Evolutionary conservation across 2,329 filamentous ascomycete species (phyloP).

Genomic region (Talaromyces verruculosus): DNA sequence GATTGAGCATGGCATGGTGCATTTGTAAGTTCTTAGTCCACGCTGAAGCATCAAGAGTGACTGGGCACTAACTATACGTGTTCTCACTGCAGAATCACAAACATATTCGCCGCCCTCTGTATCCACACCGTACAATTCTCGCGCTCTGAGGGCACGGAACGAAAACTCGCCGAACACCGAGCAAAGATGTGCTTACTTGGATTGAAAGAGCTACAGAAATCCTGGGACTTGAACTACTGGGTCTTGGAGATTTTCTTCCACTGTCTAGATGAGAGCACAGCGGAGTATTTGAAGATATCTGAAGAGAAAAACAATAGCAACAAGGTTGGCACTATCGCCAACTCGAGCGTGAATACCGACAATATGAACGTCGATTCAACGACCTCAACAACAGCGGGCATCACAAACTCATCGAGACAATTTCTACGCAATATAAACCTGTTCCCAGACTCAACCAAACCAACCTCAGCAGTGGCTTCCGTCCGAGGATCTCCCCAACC

Average conservation of each 20-base stretch:
- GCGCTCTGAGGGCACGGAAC: conserved; percentile 37
- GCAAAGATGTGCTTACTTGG: conserved; percentile 52
- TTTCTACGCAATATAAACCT: neutral
- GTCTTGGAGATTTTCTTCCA: conserved; percentile 52
- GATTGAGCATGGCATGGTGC: conserved; percentile 48
- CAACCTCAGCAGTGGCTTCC: neutral
- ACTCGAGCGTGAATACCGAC: neutral
- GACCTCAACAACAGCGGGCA: neutral
- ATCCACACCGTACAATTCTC: conserved; percentile 51
- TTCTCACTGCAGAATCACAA: conserved; percentile 40
- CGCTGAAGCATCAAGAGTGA: too few species aligned
- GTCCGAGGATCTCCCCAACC: neutral
- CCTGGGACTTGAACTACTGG: conserved; percentile 53
- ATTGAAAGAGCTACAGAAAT: conserved; percentile 50
- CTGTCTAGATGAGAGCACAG: conserved; percentile 49
- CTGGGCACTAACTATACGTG: neutral
- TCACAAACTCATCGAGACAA: neutral
- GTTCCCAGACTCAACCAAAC: conserved; percentile 10
- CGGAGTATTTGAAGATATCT: conserved; percentile 37
- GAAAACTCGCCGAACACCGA: conserved; percentile 50
- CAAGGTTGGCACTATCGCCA: neutral
- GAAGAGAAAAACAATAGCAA: conserved; percentile 23
- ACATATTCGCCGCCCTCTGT: conserved; percentile 51
- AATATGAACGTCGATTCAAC: neutral
- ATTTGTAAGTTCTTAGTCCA: conserved; percentile 35